These are phyloP conservation scores for Metschnikowia kunwiensis DNA, from an alignment of 805 yeast genomes.

Conservation along the genomic window DNA sequence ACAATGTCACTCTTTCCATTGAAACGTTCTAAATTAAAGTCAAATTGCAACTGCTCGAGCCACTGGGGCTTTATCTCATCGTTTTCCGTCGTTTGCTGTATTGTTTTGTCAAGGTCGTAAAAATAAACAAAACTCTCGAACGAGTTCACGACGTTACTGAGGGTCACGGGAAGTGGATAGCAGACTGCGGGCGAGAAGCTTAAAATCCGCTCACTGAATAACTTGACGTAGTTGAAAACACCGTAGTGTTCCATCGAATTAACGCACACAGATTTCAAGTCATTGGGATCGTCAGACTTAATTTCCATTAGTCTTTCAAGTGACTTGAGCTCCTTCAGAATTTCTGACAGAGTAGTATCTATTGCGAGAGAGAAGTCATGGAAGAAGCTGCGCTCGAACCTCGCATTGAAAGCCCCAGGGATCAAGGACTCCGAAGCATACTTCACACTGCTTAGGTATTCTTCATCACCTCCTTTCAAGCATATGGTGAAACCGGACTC, in stretches of 20 bases:
- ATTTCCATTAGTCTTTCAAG: constrained; percentile 7
- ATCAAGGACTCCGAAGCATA: constrained; percentile 77
- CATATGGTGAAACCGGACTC: constrained; percentile 81
- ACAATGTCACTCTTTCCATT: constrained; percentile 33
- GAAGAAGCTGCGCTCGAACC: constrained; percentile 54
- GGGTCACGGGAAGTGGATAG: constrained; percentile 65
- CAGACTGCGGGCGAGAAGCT: constrained; percentile 85
- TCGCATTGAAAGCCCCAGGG: constrained; percentile 72
- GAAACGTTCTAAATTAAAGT: constrained; percentile 26
- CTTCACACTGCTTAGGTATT: constrained; percentile 62
- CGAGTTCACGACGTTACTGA: constrained; percentile 51
- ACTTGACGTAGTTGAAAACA: constrained; percentile 32
- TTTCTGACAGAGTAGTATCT: neutral
- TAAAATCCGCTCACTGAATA: constrained; percentile 51
- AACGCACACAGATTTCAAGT: constrained; percentile 17
- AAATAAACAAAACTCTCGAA: constrained; percentile 37
- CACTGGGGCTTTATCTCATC: constrained; percentile 27
- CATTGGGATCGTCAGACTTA: constrained; percentile 14
- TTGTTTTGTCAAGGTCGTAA: constrained; percentile 19
- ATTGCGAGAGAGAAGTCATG: constrained; percentile 13
- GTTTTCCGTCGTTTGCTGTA: constrained; percentile 22
- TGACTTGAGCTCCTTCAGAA: constrained; percentile 4
- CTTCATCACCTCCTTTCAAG: constrained; percentile 74
- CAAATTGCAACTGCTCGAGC: constrained; percentile 26
- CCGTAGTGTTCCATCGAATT: constrained; percentile 30